Evolutionary conservation across 495 filamentous ascomycete genomes (phyloP), one percentile per base, ranked within the genome.

Genomic region (Penicillium desertorum): DNA sequence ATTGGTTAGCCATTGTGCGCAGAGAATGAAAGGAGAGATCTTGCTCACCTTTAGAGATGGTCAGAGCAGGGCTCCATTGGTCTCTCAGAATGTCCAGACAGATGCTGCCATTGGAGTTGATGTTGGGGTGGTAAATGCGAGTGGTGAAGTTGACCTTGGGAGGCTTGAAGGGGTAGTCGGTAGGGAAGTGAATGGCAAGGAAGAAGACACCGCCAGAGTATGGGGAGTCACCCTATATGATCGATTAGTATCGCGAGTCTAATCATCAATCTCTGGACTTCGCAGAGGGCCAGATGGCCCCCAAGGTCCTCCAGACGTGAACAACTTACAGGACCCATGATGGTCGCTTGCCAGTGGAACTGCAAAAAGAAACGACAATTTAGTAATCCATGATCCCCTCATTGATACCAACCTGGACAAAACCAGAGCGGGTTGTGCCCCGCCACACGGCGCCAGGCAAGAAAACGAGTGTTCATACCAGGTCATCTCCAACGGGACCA

Each of bases 341-440:
- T 98, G 19, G 94, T 98, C 57, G 94, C 94, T 85, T 98, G 94
- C 94, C 94, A 98, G 86, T 98, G 94, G 71, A 98, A 98, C 94
- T 98, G 70, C 65, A 25, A 49, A 42, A 39, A 51, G 56, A 51
- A 39, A 52, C 46, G 23, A n/a, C 30, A n/a, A 52, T 63, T 75
- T 56, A 69, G 68, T 65, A 4, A 43, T 50, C 17, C 17, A 57
- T 45, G 39, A 17, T 41, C 42, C 47, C 43, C 54, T 64, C 43
- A 54, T 36, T n/a, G 45, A 23, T 56, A 51, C 58, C 27, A 45
- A 54, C 51, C 4, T 43, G 44, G 57, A 55, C 55, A 49, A 54
- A 46, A 30, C 36, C 37, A 37, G 41, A 47, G 57, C 34, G 25
- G 9, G 10, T 34, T 19, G 32, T 52, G 11, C 60, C 71, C 67